Base-by-base conservation (phyloP, 1,284 basidiomycete genomes). In the Testicularia cyperi region DNA sequence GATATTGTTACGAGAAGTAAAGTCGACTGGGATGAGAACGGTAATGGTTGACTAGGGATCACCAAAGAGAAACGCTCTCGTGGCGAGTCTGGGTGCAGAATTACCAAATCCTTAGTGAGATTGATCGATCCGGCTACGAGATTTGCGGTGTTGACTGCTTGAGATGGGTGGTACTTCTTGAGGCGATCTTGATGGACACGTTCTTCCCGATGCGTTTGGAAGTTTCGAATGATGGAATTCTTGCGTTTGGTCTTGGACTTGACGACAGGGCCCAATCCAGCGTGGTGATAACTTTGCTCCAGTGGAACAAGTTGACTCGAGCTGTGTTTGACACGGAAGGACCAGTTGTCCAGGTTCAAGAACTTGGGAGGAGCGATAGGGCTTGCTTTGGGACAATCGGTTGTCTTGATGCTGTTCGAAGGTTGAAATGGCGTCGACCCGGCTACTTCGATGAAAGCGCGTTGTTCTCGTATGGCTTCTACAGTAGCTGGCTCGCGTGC, bases 151-250 rank as follows among this genome's bases (percentile, higher is more conserved):
- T n/a, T n/a, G n/a, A n/a, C n/a, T n/a, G n/a, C n/a, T n/a, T n/a
- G n/a, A n/a, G n/a, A n/a, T n/a, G n/a, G n/a, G n/a, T n/a, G n/a
- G n/a, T 37, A 37, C 9, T 10, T 5, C n/a, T 37, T 37, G 22
- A 37, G 24, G 14, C 35, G 5, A 15, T 37, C 22, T 9, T 14
- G 14, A 9, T 37, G 35, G n/a, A 37, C 35, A 13, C 35, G 22
- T 15, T 37, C 35, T 26, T 24, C 24, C 13, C 14, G 7, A 7
- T 22, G 20, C 14, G 22, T n/a, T 9, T 13, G 5, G 10, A 37
- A 8, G 22, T 16, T 37, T 19, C 35, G 22, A 6, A 37, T 37
- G 35, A 37, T 37, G 20, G 5, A 37, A n/a, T 19, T n/a, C n/a
- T 37, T 37, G 5, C 35, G 12, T 15, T 37, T 19, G 7, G 13